Base-by-base conservation (phyloP, 768 basidiomycete genomes). In the Leucocoprinus birnbaumii region DNA sequence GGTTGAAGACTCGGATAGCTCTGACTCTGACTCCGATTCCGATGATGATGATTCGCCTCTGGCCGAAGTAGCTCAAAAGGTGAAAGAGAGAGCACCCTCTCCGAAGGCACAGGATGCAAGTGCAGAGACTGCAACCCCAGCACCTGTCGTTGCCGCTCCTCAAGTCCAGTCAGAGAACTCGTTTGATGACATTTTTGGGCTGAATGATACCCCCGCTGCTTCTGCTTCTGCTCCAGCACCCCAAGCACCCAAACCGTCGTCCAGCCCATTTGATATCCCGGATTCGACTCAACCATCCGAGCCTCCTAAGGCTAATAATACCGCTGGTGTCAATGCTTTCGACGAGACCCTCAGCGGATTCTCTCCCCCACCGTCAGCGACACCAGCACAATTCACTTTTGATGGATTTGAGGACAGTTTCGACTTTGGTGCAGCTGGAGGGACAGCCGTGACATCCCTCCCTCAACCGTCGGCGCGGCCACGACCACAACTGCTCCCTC, bases 271-370 rank as follows among this genome's bases (percentile, higher is more conserved):
- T 31, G 59, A 55, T 45, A 51, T 55, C 14, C 51, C 57, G 16
- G 37, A 7, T 3, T 16, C 48, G 21, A 27, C 22, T 16, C 31
- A 51, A 26, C 47, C 41, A 34, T n/a, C 48, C 2, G 38, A 38
- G 16, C 18, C 45, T 16, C 19, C 42, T 27, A 51, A 56, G 44
- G 4, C 48, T 37, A 50, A 31, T 48, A 25, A 48, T 59, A 63
- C 13, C 59, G 76, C 79, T 51, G 85, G 82, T 14, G 75, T 85
- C 1, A 83, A 75, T 59, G 89, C 82, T 48, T 89, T 91, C 60
- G 89, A 92, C 62, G 88, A 90, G 64, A 85, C 87, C 0, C 75
- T 92, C 64, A 80, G 83, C 16, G 83, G 79, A 58, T 70, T 82
- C 19, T 68, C 82, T 0, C 65, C 66, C 27, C 71, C 68, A 35